A percentile compares a stretch with the other conserved stretches of the same genome.
Evolutionary conservation across 192 early-diverging fungal genomes (phyloP).

Genomic region (Diversispora eburnea): DNA sequence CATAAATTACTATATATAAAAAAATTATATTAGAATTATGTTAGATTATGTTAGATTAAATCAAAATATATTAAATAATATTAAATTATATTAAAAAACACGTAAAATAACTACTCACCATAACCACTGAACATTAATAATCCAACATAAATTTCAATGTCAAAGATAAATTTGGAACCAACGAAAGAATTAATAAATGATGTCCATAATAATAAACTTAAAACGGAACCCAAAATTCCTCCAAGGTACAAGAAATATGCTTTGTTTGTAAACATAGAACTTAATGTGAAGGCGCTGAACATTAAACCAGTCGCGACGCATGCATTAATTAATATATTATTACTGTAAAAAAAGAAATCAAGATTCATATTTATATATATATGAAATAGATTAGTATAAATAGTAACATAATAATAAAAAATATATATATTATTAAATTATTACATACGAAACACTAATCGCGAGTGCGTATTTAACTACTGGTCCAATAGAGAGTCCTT

Average conservation of each 20-base stretch:
- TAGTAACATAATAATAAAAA: not conserved
- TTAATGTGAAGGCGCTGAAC: slow-evolving; percentile 44
- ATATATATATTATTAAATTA: not conserved
- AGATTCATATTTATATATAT: slow-evolving; percentile 11
- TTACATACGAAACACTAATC: slow-evolving; percentile 8
- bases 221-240: slow-evolving; percentile 37
- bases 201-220: slow-evolving; percentile 29
- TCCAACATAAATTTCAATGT: slow-evolving; percentile 45
- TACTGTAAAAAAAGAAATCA: not conserved
- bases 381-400: not conserved
- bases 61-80: not conserved
- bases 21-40: no score
- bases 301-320: slow-evolving; percentile 18
- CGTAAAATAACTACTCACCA: slow-evolving; percentile 9
- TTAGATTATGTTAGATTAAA: not conserved
- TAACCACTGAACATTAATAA: slow-evolving; percentile 46
- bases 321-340: slow-evolving; percentile 33
- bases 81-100: not conserved
- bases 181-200: slow-evolving; percentile 40
- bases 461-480: slow-evolving; percentile 4
- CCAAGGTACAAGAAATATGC: slow-evolving; percentile 30
- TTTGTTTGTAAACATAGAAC: slow-evolving; percentile 31
- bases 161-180: slow-evolving; percentile 34
- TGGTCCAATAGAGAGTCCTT: slow-evolving; percentile 33
- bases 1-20: slow-evolving; percentile 39